Evolutionary conservation across 805 yeast genomes (phyloP), one percentile per base, ranked within the genome.

Genomic region (Zygosaccharomyces bisporus): DNA sequence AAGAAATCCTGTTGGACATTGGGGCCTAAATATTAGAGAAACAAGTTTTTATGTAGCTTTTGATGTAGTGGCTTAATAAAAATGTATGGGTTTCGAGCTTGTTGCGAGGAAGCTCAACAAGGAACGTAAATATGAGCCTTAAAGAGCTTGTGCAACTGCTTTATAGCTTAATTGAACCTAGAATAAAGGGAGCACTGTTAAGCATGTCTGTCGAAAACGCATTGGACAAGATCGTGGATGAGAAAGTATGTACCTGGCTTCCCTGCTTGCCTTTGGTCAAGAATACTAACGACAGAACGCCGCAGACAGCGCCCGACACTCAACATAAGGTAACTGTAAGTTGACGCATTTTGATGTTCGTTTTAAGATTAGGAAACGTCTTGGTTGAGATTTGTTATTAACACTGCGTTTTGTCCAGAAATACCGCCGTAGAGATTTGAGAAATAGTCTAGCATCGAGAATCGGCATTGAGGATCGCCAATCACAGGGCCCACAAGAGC

Each of bases 401-500:
- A 40, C 38, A 33, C 32, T 14, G 8, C 21, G 21, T 21, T n/a
- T 25, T 36, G 39, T 13, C 25, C 37, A 57, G 61, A 55, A 47
- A 40, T 63, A 62, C 45, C 66, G 66, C 49, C 60, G 63, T 35
- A 57, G 68, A 43, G 67, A 63, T 47, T 45, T 61, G 37, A 60
- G 68, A 49, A 59, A 60, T 39, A 51, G 58, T 33, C 43, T 61
- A 20, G 64, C 56, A 5, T 47, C 54, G 12, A 50, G 63, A 35
- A 45, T 63, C 12, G 63, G 60, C 13, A 45, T 49, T n/a, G 48
- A 33, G 30, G 50, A 47, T 7, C 32, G 34, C 18, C 35, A 17
- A 12, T 18, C 31, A 8, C 19, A 12, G 14, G 13, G 16, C 10
- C 24, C 14, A 24, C 37, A 27, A n/a, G 47, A 50, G 3, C 50